Evolutionary conservation across 2,329 filamentous ascomycete genomes (phyloP), one percentile per base, ranked within the genome.

Genomic region (Pseudogymnoascus sp.): DNA sequence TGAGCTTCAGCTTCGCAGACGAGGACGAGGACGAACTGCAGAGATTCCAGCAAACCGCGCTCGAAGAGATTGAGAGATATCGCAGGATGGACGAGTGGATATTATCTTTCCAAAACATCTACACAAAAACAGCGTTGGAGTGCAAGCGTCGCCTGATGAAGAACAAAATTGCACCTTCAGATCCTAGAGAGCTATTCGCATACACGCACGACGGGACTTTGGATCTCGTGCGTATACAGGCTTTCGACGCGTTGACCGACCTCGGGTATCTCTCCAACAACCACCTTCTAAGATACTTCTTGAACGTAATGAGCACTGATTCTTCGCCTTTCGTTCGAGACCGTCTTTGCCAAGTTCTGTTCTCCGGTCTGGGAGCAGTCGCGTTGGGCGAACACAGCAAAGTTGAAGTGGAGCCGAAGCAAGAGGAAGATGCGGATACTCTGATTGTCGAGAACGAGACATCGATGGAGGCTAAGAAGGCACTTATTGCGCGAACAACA

Each of bases 71-170:
- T 53, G 84, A 88, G 66, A 79, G 85, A 60, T 84, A 86, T 66
- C 79, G 85, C 57, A 78, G 85, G 20, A 85, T 85, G 74, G 86
- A 89, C 68, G 84, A 88, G 69, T 88, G 86, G 80, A 83, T 83
- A 14, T 77, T 82, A 63, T 87, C 85, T 2, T 87, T 86, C 68
- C 84, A 87, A 63, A 89, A 88, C 64, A 79, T 85, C 60, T 85
- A 83, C 78, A 86, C 85, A 15, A 78, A 80, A 64, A 81, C 85
- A 15, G 82, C 82, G 3, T 72, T 88, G 43, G 80, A 85, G 61
- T 85, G 85, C 61, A 83, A 85, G 68, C 78, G 80, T 68, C 76
- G 75, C 39, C 73, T 88, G 59, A 87, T 87, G 84, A 85, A 86
- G 72, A 81, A 82, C 3, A 78, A 81, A 14, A 79, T 87, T 14